These are phyloP conservation scores for Pachysolen tannophilus DNA, from an alignment of 805 yeast species.

Conservation along the genomic window DNA sequence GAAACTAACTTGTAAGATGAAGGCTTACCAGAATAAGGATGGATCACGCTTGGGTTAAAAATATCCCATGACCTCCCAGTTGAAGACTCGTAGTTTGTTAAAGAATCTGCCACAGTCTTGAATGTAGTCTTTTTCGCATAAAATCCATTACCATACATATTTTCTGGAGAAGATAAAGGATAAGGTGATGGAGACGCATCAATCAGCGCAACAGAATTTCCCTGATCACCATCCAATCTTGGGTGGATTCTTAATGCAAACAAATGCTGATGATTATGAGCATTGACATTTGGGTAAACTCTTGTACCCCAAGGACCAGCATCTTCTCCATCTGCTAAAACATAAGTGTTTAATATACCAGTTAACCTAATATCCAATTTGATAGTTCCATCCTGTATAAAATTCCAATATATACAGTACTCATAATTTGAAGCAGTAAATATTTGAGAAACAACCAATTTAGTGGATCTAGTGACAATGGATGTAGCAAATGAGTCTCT, in stretches of 20 bases:
- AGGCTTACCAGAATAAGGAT: constrained; percentile 55
- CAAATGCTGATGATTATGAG: constrained; percentile 69
- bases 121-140: constrained; percentile 44
- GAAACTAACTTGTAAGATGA: constrained; percentile 60
- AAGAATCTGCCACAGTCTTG: constrained; percentile 49
- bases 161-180: constrained; percentile 46
- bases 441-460: constrained; percentile 55
- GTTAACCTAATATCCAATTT: constrained; percentile 62
- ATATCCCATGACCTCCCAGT: constrained; percentile 60
- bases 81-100: constrained; percentile 41
- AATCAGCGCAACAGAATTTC: constrained; percentile 51
- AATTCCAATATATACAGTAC: constrained; percentile 63
- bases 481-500: constrained; percentile 59
- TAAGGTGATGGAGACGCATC: constrained; percentile 46
- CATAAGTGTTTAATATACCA: constrained; percentile 60
- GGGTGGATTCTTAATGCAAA: constrained; percentile 62
- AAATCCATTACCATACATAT: constrained; percentile 61
- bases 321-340: constrained; percentile 46
- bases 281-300: constrained; percentile 61
- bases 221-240: constrained; percentile 51
- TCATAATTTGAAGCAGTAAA: constrained; percentile 72
- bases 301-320: constrained; percentile 59
- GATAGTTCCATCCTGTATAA: constrained; percentile 66
- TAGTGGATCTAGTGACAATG: constrained; percentile 55
- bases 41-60: constrained; percentile 50